phyloP scores from a whole-genome alignment of 768 basidiomycete genomes.

The Suillus lakei region DNA sequence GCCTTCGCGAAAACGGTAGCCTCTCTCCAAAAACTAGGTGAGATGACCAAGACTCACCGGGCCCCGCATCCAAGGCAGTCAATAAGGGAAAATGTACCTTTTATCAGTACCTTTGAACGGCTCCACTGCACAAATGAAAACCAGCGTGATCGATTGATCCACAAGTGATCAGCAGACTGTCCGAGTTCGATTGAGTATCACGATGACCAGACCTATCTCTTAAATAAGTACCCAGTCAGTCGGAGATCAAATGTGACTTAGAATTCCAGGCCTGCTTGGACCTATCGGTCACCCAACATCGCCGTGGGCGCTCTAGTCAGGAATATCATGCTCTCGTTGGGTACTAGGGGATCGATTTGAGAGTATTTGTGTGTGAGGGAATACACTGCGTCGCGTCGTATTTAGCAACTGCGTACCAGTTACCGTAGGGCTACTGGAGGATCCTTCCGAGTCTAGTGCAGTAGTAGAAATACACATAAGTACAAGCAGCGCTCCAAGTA shows the following conservation, averaged over 20 bases:
- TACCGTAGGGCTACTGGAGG: slow-evolving; percentile 4
- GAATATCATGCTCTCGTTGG: not conserved
- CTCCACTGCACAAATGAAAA: not conserved
- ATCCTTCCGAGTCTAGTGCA: slow-evolving; percentile 23
- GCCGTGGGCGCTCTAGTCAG: not conserved
- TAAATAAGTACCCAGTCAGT: not conserved
- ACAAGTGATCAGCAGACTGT: not conserved
- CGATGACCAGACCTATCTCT: not conserved
- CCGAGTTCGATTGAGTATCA: not conserved
- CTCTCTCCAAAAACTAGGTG: not conserved
- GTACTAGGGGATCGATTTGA: not conserved
- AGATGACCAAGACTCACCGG: not conserved
- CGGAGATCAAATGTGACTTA: not conserved
- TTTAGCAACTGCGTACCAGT: slow-evolving; percentile 5
- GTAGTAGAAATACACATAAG: slow-evolving; percentile 13
- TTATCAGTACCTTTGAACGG: not conserved
- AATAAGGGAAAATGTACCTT: not conserved
- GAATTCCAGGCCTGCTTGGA: not conserved
- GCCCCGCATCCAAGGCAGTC: not conserved
- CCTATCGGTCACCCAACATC: not conserved
- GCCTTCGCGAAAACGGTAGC: not conserved
- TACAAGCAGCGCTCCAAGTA: slow-evolving; percentile 14
- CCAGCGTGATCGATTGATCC: not conserved
- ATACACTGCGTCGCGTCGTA: not conserved
- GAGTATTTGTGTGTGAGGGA: not conserved